Base-by-base conservation (phyloP, 2,329 filamentous ascomycete species). In the Emydomyces testavorans region DNA sequence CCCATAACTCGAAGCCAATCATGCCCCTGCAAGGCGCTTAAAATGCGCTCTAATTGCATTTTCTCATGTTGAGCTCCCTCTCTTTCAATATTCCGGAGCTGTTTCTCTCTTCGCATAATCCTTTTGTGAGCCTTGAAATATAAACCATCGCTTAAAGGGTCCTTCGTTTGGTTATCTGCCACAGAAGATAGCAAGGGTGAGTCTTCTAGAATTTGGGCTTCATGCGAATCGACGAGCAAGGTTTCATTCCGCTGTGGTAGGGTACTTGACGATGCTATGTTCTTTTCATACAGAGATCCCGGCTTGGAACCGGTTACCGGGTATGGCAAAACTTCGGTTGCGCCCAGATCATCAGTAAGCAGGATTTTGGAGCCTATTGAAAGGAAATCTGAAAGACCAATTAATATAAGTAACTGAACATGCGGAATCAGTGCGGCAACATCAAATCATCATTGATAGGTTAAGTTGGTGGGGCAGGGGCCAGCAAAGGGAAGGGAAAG, bases 1-100 rank as follows among this genome's bases (percentile, higher is more conserved):
- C 90, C 92, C 80, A 98, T 88, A 3, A 89, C 78, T 52, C 85
- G 82, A 49, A 95, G 72, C 92, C 92, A 98, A 65, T 96, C 92
- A 50, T 85, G 86, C 2, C 90, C 85, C 62, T 87, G 83, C 1
- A 98, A 74, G 15, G 87, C 87, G 46, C 92, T 87, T 5, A 95
- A 73, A 13, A 82, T 66, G 6, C 78, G 71, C 52, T 82, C 78
- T n/a, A 82, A 65, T 55, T 81, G 76, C 39, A 76, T 72, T 55
- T 82, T 80, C 55, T 82, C 78, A 59, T 82, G 78, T 67, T 80
- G 78, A 4, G 78, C 78, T 29, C 76, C 69, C 60, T 82, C 79
- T 52, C 76, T 75, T 58, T 83, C 79, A 48, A 82, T 80, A 56
- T 82, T 83, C 43, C 79, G 77, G 20, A 81, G 70, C 58, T 81